Evolutionary conservation across 805 yeast species (phyloP), one percentile per base, ranked within the genome.

Genomic region (Candida mattraensis): DNA sequence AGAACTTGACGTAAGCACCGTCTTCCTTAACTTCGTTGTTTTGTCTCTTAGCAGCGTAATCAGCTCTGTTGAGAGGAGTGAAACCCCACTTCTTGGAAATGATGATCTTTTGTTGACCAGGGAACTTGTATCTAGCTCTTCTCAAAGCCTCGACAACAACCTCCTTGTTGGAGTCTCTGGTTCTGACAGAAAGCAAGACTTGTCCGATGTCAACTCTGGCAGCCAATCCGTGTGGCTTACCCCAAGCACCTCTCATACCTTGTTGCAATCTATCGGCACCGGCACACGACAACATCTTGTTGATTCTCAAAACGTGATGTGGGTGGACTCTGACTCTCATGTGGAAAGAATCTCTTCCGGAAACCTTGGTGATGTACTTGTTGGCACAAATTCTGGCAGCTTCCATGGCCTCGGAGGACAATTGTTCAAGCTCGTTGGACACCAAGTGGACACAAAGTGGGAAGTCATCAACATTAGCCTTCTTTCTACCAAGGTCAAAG

Each of bases 241-340:
- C 99, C 98, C 98, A 93, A 70, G 99, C 99, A 82, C 95, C 95
- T 87, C 99, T 91, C 99, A 93, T 93, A 89, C 99, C 99, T 80
- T 93, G 98, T 80, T 93, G 99, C 77, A 93, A 83, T 86, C 99
- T 88, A 91, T 93, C 99, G 71, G 99, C 99, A 87, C 99, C 99
- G 79, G 99, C 99, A 82, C 99, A 93, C 68, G 99, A 93, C 96
- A 93, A 88, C 99, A 93, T 93, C 87, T 93, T 93, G 93, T 93
- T 93, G 81, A 93, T 93, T 78, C 99, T 85, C 73, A 93, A 83
- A 60, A 93, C 99, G 83, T 93, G 99, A 98, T 86, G 93, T 63
- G 99, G 99, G 77, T 93, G 99, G 67, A 89, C 98, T 80, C 99
- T 89, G 74, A 93, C 87, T 80, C 99, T 88, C 80, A 93, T 80